Evolutionary conservation across 2,329 filamentous ascomycete species (phyloP), one percentile per base, ranked within the genome.

Genomic region (Trichoderma simmonsii): DNA sequence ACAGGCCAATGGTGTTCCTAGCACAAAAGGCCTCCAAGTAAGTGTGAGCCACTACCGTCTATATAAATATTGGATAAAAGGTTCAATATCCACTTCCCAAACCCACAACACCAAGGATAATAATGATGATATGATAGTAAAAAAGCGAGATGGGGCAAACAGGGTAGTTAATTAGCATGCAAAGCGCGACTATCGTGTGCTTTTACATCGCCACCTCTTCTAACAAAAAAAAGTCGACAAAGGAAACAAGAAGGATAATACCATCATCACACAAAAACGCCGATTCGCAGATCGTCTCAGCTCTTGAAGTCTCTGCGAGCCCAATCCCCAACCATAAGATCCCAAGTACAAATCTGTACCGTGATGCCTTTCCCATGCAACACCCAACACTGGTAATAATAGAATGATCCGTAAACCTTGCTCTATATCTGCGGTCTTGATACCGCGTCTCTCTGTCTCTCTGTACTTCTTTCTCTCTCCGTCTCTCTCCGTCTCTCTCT

Each of bases 261-360:
- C 11, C 36, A 26, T n/a, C 57, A 18, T 75, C 43, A 43, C 24
- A 43, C 15, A 54, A 60, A 28, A 70, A 70, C 59, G 56, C 60
- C 39, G 24, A 12, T 76, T 61, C 73, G 81, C 85, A 86, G 85
- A 86, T 84, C 76, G 72, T 80, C 82, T 88, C 86, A 88, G 86
- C 86, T 83, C 86, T 88, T 88, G 86, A 88, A 84, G 72, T 81
- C 59, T 83, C 84, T 81, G 81, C 80, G 75, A 67, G 74, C 77
- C 75, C 79, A 75, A 48, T 48, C 24, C 72, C 36, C 73, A 71
- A 21, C 34, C 77, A 63, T 78, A 77, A 75, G 76, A 77, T 73
- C 57, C 30, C 36, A 71, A 71, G 61, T 48, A 54, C 36, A 61
- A 51, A 62, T 57, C 61, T 36, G 32, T 57, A 67, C 63, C 30